Evolutionary conservation across 2,329 filamentous ascomycete genomes (phyloP).

Genomic region (Xylaria sp.): DNA sequence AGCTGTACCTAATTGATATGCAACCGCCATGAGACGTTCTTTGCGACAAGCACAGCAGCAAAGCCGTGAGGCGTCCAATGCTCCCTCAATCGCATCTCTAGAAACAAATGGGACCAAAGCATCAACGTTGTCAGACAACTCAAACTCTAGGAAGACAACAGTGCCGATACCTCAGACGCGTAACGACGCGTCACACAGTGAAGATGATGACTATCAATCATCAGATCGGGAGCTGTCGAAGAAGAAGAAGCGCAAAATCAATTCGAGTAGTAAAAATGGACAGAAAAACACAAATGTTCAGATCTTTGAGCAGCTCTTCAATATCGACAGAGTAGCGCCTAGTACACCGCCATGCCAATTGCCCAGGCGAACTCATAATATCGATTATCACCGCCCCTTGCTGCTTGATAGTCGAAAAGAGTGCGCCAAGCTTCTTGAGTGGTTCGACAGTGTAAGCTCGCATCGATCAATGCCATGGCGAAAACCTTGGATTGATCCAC

Average conservation of each 20-base stretch:
- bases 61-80: not conserved
- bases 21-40: constrained; percentile 47
- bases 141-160: constrained; percentile 37
- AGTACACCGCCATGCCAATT: constrained; percentile 38
- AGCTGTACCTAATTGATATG: not conserved
- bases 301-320: constrained; percentile 44
- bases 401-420: constrained; percentile 55
- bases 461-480: constrained; percentile 69
- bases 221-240: constrained; percentile 22
- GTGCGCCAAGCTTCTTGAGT: constrained; percentile 57
- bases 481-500: constrained; percentile 65
- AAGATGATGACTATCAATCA: constrained; percentile 39
- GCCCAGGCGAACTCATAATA: constrained; percentile 51
- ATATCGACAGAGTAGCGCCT: not conserved
- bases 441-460: constrained; percentile 62
- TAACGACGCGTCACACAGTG: constrained; percentile 36
- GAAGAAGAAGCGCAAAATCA: constrained; percentile 45
- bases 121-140: not conserved
- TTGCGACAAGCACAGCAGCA: constrained; percentile 37
- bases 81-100: not conserved
- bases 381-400: constrained; percentile 62
- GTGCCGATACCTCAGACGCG: constrained; percentile 24
- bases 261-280: constrained; percentile 27
- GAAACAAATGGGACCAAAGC: constrained; percentile 11
- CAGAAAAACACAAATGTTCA: constrained; percentile 33